Conservation (phyloP, 176 grass and related monocot genomes). For the Avena atlantica region DNA sequence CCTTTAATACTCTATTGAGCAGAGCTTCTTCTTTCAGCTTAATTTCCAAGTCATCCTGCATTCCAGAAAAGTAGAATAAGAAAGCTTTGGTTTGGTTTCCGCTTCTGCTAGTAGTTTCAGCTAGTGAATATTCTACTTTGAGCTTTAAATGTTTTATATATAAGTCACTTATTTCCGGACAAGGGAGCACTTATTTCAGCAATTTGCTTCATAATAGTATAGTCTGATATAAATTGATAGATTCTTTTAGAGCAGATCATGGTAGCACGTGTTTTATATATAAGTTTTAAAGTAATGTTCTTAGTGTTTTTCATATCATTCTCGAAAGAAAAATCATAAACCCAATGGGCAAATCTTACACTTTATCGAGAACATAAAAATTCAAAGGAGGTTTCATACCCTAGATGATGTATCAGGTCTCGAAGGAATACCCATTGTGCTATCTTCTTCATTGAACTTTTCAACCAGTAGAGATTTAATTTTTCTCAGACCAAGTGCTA, state of each 20-base stretch:
- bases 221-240: background rate
- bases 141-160: background rate
- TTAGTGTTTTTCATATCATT: conserved; percentile 13
- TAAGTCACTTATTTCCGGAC: too few relatives aligned
- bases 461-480: conserved; percentile 54
- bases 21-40: conserved; percentile 75
- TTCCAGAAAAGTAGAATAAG: conserved; percentile 21
- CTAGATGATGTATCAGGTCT: conserved; percentile 38
- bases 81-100: conserved; percentile 27
- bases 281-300: conserved; percentile 14
- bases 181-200: background rate
- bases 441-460: conserved; percentile 52
- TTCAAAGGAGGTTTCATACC: conserved; percentile 42
- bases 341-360: background rate
- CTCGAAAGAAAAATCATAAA: conserved; percentile 27
- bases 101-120: conserved; percentile 15
- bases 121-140: background rate
- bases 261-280: conserved; percentile 17
- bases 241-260: background rate
- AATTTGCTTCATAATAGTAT: conserved; percentile 17
- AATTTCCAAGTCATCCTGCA: conserved; percentile 65
- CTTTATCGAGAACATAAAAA: conserved; percentile 21
- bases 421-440: background rate
- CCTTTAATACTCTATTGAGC: conserved; percentile 66
- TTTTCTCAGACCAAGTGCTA: conserved; percentile 59